Base-by-base conservation (phyloP, 768 basidiomycete species). In the Cyclocybe cylindracea region DNA sequence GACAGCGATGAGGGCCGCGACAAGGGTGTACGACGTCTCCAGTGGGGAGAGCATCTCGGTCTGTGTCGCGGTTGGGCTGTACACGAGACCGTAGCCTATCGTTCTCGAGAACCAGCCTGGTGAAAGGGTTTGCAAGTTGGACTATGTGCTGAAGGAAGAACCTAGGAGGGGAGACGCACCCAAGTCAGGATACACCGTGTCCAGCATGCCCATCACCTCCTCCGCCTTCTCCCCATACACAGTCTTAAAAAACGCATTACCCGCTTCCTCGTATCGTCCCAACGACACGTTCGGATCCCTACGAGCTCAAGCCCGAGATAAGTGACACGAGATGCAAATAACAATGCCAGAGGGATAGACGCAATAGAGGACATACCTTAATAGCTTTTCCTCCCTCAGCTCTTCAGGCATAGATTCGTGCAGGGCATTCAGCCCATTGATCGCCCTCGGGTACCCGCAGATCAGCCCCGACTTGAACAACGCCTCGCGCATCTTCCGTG, bases 401-500 rank as follows among this genome's bases (percentile, higher is more conserved):
- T 77, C 74, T 5, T 76, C 72, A 0, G 85, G 85, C 51, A 77
- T 82, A 13, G 62, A 76, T 19, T 78, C 71, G 58, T 82, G 70
- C 31, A 87, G 65, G 4, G 74, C 69, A 34, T 76, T 63, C 49
- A 87, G 69, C 18, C 76, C 72, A 57, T 87, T 87, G 58, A 88
- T 87, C 3, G 78, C 67, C 69, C 77, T 80, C 3, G 84, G 76
- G 58, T 80, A 82, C 7, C 86, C 86, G 46, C 72, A 70, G 14
- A 78, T 71, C 55, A 85, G 59, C 2, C 83, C 86, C 4, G 80
- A 75, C 61, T 86, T 85, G 68, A 88, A 79, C 5, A 87, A 54
- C 0, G 78, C 79, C 53, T 88, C 86, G 31, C 83, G 71, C 13
- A 86, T 64, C 57, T 77, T 84, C 46, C 78, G 73, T 35, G 79